Conservation (phyloP, 2,329 filamentous ascomycete genomes). For the Ascochyta viciae-villosae region DNA sequence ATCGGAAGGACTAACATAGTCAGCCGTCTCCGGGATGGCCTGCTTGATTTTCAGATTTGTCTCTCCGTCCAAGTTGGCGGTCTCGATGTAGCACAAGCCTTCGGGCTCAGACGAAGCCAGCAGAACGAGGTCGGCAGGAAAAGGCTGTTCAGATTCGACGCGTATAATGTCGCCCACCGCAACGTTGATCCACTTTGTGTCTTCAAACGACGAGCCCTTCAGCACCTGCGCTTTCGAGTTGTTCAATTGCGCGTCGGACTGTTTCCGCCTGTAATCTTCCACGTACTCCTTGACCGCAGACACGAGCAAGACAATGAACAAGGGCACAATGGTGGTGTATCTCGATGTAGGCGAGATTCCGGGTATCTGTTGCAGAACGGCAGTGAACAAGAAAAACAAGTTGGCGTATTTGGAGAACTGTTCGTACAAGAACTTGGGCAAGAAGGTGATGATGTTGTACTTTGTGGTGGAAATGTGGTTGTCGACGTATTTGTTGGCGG, state of each 20-base stretch:
- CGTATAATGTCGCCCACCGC: slow-evolving; percentile 90
- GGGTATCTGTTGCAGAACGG: slow-evolving; percentile 91
- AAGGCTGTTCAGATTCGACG: slow-evolving; percentile 92
- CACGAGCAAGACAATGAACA: slow-evolving; percentile 88
- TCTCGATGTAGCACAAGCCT: slow-evolving; percentile 98
- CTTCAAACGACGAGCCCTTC: slow-evolving; percentile 81
- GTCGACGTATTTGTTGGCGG: slow-evolving; percentile 87
- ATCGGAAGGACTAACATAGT: slow-evolving; percentile 85
- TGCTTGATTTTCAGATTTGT: slow-evolving; percentile 99
- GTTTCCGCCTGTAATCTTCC: slow-evolving; percentile 89
- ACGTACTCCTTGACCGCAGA: slow-evolving; percentile 94
- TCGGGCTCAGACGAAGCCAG: slow-evolving; percentile 96
- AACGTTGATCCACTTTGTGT: slow-evolving; percentile 93
- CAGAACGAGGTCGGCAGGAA: slow-evolving; percentile 91
- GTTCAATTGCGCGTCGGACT: slow-evolving; percentile 86
- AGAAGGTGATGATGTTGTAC: slow-evolving; percentile 91
- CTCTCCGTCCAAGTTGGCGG: slow-evolving; percentile 95
- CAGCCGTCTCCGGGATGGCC: slow-evolving; percentile 87
- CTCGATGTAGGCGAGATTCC: slow-evolving; percentile 92
- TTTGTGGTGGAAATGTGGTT: slow-evolving; percentile 98
- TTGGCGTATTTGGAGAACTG: slow-evolving; percentile 99
- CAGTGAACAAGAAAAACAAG: slow-evolving; percentile 98
- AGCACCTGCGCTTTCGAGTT: slow-evolving; percentile 84
- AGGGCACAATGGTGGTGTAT: slow-evolving; percentile 96
- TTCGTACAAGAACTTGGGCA: slow-evolving; percentile 96